phyloP scores from a whole-genome alignment of 805 yeast species.

The Yamadazyma olivae region DNA sequence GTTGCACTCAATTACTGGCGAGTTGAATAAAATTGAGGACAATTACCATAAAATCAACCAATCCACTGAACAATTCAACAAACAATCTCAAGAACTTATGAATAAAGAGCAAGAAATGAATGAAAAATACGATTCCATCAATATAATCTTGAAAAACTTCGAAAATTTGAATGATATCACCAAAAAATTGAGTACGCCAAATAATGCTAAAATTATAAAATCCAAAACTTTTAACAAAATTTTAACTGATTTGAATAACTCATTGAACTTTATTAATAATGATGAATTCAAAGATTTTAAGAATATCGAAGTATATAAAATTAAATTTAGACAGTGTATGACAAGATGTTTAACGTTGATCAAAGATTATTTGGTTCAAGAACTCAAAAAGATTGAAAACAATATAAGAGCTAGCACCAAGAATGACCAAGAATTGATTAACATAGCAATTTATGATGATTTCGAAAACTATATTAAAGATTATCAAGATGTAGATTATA shows the following conservation, averaged over 20 bases:
- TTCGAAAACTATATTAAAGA: constrained; percentile 34
- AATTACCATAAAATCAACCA: constrained; percentile 57
- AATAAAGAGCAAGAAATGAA: constrained; percentile 42
- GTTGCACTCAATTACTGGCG: constrained; percentile 29
- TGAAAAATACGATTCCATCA: constrained; percentile 42
- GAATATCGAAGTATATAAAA: constrained; percentile 65
- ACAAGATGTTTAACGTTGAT: constrained; percentile 76
- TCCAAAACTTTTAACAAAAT: constrained; percentile 39
- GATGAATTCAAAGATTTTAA: constrained; percentile 48
- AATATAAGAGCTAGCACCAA: constrained; percentile 7
- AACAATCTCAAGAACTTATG: constrained; percentile 50
- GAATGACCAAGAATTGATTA: constrained; percentile 15
- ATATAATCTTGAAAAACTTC: constrained; percentile 53
- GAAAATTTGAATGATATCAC: constrained; percentile 71
- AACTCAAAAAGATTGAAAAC: constrained; percentile 32
- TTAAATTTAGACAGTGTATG: constrained; percentile 79
- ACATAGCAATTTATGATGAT: constrained; percentile 59
- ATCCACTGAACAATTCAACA: constrained; percentile 64
- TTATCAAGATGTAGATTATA: constrained; percentile 12
- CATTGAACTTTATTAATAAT: constrained; percentile 53
- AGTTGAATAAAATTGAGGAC: constrained; percentile 45
- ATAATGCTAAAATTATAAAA: constrained; percentile 37
- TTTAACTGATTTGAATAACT: constrained; percentile 59
- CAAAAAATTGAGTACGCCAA: constrained; percentile 58
- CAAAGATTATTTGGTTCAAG: constrained; percentile 58